Percentiles rank a stretch among this genome's conserved stretches.
Conservation (phyloP, 441 rosid species). For the Euphorbia celastroides region DNA sequence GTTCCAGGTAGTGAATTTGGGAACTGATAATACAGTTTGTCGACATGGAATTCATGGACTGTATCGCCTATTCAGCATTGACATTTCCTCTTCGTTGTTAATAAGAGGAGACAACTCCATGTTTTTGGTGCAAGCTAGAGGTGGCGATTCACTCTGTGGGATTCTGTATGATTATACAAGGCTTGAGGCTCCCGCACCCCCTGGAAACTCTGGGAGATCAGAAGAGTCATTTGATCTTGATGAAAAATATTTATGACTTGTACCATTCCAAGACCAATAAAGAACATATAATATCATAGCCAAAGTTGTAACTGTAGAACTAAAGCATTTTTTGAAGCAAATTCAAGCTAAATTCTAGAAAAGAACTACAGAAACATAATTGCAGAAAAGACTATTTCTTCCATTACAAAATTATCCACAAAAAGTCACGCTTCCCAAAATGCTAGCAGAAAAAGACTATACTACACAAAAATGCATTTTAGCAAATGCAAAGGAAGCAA, state of each 20-base stretch:
- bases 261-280: no score
- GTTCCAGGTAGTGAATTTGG: slow-evolving; percentile 29
- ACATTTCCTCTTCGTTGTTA: slow-evolving; percentile 25
- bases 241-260: neutral
- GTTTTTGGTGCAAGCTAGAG: slow-evolving; percentile 27
- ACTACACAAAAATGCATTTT: slow-evolving; percentile 23
- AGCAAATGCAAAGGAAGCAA: slow-evolving; percentile 19
- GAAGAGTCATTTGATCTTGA: slow-evolving; percentile 18
- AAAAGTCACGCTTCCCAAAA: slow-evolving; percentile 1
- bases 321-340: neutral
- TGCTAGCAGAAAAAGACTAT: neutral
- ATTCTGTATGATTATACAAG: slow-evolving; percentile 31
- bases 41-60: slow-evolving; percentile 37
- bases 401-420: no score
- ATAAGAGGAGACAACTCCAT: slow-evolving; percentile 33
- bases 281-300: no score
- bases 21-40: slow-evolving; percentile 32
- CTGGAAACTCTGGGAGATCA: neutral
- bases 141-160: slow-evolving; percentile 34
- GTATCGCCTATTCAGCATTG: slow-evolving; percentile 21
- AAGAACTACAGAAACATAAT: neutral
- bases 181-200: slow-evolving; percentile 31
- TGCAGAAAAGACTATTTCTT: neutral
- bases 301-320: no score
- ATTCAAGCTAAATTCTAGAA: neutral